phyloP scores from a whole-genome alignment of 2,329 filamentous ascomycete genomes.

The Stagonosporopsis vannaccii region DNA sequence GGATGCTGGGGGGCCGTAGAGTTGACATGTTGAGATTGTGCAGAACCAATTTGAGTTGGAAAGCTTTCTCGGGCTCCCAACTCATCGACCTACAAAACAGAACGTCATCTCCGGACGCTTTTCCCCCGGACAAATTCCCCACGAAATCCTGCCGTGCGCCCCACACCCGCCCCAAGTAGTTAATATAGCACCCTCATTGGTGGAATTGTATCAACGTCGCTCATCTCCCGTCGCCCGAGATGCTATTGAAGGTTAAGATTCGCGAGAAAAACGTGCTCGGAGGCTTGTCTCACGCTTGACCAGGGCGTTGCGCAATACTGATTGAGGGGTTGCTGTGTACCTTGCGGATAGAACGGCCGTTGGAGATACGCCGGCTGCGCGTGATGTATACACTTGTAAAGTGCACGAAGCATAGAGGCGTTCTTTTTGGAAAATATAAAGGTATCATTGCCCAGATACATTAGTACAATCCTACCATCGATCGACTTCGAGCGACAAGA shows the following conservation, averaged over 20 bases:
- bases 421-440: neutral
- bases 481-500: neutral
- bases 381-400: neutral
- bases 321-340: constrained; percentile 2
- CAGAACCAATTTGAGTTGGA: neutral
- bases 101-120: neutral
- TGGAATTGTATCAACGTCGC: constrained; percentile 6
- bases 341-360: neutral
- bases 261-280: neutral
- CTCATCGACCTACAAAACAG: neutral
- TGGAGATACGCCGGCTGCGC: neutral
- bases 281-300: constrained; percentile 6
- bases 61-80: neutral
- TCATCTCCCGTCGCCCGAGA: constrained; percentile 12
- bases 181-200: constrained; percentile 1
- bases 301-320: constrained; percentile 5
- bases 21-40: too few species aligned
- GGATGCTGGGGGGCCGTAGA: too few species aligned
- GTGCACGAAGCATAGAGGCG: neutral
- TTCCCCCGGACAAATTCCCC: constrained; percentile 12
- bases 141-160: constrained; percentile 13
- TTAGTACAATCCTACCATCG: neutral
- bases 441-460: neutral
- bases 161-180: constrained; percentile 9
- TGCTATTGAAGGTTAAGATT: constrained; percentile 5